Conservation (phyloP, 2,329 filamentous ascomycete species). For the Podosphaera xanthii region DNA sequence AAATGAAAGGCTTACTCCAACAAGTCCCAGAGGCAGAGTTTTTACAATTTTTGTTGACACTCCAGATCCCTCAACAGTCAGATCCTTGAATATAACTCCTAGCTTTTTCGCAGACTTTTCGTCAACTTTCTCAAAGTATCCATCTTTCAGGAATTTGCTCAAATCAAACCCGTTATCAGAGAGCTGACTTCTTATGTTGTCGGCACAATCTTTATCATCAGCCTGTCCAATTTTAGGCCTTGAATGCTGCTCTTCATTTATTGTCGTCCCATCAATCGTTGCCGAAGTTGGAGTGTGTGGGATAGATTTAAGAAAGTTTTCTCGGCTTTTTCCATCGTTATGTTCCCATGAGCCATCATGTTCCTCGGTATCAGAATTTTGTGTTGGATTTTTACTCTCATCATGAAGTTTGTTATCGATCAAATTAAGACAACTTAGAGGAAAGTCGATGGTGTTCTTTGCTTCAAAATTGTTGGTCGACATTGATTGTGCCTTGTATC, state of each 20-base stretch:
- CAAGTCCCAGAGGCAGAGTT: constrained; percentile 48
- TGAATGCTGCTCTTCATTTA: not conserved
- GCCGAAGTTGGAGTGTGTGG: not conserved
- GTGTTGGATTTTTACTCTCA: not conserved
- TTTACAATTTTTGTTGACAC: constrained; percentile 44
- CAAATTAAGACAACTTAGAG: not conserved
- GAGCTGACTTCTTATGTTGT: not conserved
- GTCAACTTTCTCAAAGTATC: constrained; percentile 51
- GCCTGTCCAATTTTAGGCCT: constrained; percentile 9
- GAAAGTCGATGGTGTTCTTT: not conserved
- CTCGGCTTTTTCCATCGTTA: not conserved
- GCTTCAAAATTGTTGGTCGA: not conserved
- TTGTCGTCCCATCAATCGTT: not conserved
- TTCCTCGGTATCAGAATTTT: not conserved
- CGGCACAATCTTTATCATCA: constrained; percentile 21
- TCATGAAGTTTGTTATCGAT: not conserved
- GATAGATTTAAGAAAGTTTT: not conserved
- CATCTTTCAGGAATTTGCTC: constrained; percentile 46
- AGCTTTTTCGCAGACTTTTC: constrained; percentile 52
- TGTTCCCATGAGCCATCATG: not conserved
- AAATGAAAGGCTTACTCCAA: constrained; percentile 24
- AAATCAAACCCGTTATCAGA: constrained; percentile 36
- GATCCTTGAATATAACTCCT: constrained; percentile 52
- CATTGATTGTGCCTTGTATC: not conserved
- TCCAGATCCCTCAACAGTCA: constrained; percentile 51